phyloP scores from a whole-genome alignment of 768 basidiomycete genomes.

The Amanita subjunquillea region DNA sequence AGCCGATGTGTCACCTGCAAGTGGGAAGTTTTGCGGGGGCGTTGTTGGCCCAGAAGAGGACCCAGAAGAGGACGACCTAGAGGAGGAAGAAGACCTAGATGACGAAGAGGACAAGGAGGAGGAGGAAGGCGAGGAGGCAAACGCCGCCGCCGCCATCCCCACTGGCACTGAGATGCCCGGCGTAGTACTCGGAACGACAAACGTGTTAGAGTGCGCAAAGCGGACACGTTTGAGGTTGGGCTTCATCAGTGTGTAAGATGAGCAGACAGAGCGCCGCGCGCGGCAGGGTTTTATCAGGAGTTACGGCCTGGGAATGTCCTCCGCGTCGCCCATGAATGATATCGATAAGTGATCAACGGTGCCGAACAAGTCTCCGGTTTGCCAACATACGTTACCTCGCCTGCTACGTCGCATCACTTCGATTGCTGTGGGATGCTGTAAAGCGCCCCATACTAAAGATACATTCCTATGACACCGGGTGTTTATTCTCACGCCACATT shows the following conservation, averaged over 20 bases:
- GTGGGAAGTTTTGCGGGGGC: background rate
- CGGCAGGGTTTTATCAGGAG: too few relatives aligned
- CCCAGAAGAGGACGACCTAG: background rate
- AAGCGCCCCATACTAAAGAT: background rate
- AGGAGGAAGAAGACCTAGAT: background rate
- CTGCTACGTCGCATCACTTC: background rate
- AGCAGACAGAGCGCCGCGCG: background rate
- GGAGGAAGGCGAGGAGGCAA: background rate
- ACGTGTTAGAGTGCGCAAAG: background rate
- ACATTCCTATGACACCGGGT: background rate
- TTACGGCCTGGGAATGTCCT: too few relatives aligned
- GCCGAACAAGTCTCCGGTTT: too few relatives aligned
- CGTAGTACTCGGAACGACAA: background rate
- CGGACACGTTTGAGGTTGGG: background rate
- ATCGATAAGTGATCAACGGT: background rate
- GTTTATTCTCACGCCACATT: constrained; percentile 15
- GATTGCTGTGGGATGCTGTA: background rate
- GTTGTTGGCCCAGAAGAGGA: background rate
- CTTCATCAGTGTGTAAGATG: background rate
- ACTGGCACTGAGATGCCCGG: too few relatives aligned
- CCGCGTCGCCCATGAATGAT: background rate
- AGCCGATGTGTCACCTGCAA: background rate
- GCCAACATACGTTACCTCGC: background rate
- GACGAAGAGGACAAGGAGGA: background rate
- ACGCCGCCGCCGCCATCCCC: too few relatives aligned